These are phyloP conservation scores for Talaromyces thailandensis DNA, from an alignment of 495 filamentous ascomycete genomes.

Conservation along the genomic window DNA sequence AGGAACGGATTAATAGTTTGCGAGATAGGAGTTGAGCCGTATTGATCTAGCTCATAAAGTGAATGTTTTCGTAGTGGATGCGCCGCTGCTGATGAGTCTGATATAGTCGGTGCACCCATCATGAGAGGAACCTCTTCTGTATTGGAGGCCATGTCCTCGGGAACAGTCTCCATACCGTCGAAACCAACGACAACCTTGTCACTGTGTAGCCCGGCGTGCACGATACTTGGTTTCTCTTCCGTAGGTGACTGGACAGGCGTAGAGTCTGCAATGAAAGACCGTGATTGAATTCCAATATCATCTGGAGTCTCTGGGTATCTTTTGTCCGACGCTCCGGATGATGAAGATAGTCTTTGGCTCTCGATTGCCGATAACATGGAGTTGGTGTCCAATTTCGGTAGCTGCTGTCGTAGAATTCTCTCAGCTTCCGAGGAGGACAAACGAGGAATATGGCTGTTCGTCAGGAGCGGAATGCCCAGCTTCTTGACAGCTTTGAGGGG, in stretches of 20 bases:
- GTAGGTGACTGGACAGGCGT: background rate
- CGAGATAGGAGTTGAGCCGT: slow-evolving; percentile 19
- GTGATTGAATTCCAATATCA: background rate
- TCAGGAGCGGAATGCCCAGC: slow-evolving; percentile 5
- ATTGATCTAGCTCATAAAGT: slow-evolving; percentile 31
- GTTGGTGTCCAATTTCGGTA: slow-evolving; percentile 27
- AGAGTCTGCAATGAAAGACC: slow-evolving; percentile 4
- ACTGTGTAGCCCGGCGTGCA: background rate
- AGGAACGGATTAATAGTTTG: slow-evolving; percentile 11
- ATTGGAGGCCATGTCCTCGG: slow-evolving; percentile 7
- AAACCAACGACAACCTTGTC: background rate
- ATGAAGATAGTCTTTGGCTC: background rate
- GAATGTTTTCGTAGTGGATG: background rate
- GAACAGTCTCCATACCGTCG: slow-evolving; percentile 1
- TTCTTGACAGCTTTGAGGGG: slow-evolving; percentile 8
- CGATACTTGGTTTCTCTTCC: background rate
- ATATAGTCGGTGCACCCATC: background rate
- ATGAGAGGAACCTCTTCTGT: slow-evolving; percentile 11
- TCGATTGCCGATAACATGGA: background rate
- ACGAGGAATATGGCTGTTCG: slow-evolving; percentile 5
- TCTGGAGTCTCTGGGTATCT: slow-evolving; percentile 6
- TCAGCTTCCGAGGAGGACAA: slow-evolving; percentile 15
- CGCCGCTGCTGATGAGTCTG: background rate
- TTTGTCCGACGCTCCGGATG: background rate
- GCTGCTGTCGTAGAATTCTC: slow-evolving; percentile 19